A percentile compares a stretch with the other conserved stretches of the same genome.
Conservation (phyloP, 768 basidiomycete genomes). For the Zangia roseola region DNA sequence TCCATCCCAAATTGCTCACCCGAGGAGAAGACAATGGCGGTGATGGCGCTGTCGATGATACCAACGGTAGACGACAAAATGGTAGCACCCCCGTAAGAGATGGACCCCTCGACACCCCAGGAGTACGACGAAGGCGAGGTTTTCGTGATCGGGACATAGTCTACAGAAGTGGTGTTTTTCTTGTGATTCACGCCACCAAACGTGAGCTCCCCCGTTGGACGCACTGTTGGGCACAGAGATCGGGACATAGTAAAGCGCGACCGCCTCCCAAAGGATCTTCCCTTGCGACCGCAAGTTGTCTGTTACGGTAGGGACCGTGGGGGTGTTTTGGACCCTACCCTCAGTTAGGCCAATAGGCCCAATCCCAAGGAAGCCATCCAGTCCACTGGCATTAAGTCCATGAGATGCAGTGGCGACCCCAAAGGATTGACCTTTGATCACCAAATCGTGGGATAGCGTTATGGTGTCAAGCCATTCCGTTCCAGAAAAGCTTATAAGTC, state of each 20-base stretch:
- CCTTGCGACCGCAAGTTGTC: not conserved
- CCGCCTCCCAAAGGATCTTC: no score
- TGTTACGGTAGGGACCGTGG: not conserved
- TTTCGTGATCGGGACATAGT: slow-evolving; percentile 22
- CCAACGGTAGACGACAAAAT: slow-evolving; percentile 8
- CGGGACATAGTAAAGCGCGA: slow-evolving; percentile 34
- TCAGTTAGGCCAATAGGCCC: not conserved
- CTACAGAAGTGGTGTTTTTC: slow-evolving; percentile 16
- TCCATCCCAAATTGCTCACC: slow-evolving; percentile 4
- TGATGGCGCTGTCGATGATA: not conserved
- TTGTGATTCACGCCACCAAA: slow-evolving; percentile 25
- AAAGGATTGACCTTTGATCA: no score
- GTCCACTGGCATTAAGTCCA: not conserved
- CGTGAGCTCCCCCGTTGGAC: slow-evolving; percentile 16
- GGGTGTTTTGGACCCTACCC: not conserved
- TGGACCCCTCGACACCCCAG: slow-evolving; percentile 29
- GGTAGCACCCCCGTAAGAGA: not conserved
- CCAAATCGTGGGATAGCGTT: no score
- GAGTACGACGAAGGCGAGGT: slow-evolving; percentile 22
- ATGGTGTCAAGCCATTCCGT: no score
- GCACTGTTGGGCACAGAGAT: slow-evolving; percentile 16
- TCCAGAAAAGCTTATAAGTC: no score
- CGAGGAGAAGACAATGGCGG: slow-evolving; percentile 25
- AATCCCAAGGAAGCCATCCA: not conserved
- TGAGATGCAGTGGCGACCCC: no score